Conservation (phyloP, 176 grass and related monocot species). For the Musa troglodytarum region DNA sequence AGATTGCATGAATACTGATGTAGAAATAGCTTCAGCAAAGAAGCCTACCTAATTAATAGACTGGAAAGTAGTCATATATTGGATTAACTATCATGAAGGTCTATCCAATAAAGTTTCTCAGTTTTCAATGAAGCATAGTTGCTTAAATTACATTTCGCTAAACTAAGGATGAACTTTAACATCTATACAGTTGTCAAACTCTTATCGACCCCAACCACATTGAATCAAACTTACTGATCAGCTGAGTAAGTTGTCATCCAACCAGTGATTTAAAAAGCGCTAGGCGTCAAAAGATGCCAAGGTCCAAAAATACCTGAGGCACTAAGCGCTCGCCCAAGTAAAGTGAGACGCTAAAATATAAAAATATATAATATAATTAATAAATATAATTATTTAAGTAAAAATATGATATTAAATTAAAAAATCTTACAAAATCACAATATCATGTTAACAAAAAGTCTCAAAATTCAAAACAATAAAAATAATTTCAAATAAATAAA, state of each 20-base stretch:
- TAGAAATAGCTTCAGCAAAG: too few species aligned
- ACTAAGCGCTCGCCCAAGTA: too few species aligned
- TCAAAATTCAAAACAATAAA: too few species aligned
- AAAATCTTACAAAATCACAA: too few species aligned
- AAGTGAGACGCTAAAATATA: too few species aligned
- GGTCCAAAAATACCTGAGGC: too few species aligned
- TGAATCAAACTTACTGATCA: not conserved
- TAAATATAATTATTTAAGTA: too few species aligned
- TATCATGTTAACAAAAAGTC: too few species aligned
- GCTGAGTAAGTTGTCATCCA: not conserved
- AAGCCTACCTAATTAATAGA: not conserved
- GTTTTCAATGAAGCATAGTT: not conserved
- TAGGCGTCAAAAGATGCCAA: too few species aligned
- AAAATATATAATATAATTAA: too few species aligned
- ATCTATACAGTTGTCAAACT: not conserved
- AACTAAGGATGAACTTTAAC: not conserved
- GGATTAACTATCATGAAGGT: not conserved
- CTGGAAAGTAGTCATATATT: not conserved
- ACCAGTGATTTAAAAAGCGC: not conserved
- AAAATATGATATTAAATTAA: too few species aligned
- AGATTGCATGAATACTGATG: not conserved
- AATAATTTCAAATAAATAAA: too few species aligned
- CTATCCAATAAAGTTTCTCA: not conserved
- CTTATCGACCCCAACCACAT: not conserved
- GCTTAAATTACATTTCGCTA: not conserved